phyloP scores from a whole-genome alignment of 306 rosid genomes.

The Vigna radiata region DNA sequence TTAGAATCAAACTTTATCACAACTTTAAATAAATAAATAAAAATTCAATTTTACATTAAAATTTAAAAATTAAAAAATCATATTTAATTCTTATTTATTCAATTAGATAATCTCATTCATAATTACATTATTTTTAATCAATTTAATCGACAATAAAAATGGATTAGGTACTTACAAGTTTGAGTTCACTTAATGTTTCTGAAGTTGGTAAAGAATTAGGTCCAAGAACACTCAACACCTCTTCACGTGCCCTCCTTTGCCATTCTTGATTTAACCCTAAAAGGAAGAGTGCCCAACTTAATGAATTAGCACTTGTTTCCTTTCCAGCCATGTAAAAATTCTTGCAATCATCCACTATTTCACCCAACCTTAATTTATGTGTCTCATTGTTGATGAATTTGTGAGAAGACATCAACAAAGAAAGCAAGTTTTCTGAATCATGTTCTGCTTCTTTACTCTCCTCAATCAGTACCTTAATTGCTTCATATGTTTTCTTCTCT shows the following conservation, averaged over 20 bases:
- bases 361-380: constrained; percentile 50
- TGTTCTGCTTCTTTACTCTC: constrained; percentile 13
- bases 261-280: constrained; percentile 62
- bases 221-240: constrained; percentile 49
- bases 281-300: constrained; percentile 61
- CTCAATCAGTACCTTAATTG: constrained; percentile 46
- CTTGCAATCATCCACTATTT: constrained; percentile 58
- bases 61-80: too few relatives aligned
- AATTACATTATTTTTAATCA: too few relatives aligned
- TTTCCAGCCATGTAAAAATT: constrained; percentile 63
- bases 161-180: constrained; percentile 45
- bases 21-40: too few relatives aligned
- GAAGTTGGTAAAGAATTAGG: constrained; percentile 36
- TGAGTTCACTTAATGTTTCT: constrained; percentile 50
- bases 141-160: too few relatives aligned
- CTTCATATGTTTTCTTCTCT: constrained; percentile 50
- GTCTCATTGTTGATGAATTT: constrained; percentile 51
- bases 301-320: constrained; percentile 55
- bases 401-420: constrained; percentile 54
- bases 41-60: too few relatives aligned
- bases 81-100: too few relatives aligned
- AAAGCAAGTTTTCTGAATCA: constrained; percentile 50
- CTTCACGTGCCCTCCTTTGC: constrained; percentile 64
- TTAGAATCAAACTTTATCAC: too few relatives aligned
- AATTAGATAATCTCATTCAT: too few relatives aligned